Conservation (phyloP, 176 grass and related monocot species). For the Pontederia crassipes region DNA sequence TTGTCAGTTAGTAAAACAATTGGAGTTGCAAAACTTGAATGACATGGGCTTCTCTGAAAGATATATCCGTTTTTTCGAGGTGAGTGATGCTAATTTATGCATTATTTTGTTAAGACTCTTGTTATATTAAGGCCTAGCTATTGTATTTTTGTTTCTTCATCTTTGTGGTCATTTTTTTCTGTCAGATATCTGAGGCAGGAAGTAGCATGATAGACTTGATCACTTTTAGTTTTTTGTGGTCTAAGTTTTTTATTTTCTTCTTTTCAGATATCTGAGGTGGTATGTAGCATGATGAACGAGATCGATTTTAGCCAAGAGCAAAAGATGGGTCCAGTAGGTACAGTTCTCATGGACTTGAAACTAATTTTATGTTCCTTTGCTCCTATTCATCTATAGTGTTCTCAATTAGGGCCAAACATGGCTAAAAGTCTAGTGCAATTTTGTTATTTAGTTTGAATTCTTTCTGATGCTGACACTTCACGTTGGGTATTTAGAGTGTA, state of each 20-base stretch:
- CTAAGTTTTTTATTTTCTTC: not conserved
- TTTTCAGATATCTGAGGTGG: slow-evolving; percentile 81
- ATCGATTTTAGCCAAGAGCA: slow-evolving; percentile 72
- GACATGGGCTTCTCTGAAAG: slow-evolving; percentile 89
- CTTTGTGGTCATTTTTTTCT: not conserved
- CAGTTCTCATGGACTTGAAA: not conserved
- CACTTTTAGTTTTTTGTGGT: slow-evolving; percentile 29
- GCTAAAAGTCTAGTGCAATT: no score
- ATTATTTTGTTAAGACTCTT: not conserved
- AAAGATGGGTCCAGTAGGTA: slow-evolving; percentile 74
- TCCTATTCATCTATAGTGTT: no score
- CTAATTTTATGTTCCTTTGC: no score
- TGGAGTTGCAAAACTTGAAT: slow-evolving; percentile 70
- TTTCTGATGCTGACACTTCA: no score
- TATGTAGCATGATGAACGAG: slow-evolving; percentile 85
- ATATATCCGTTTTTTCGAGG: slow-evolving; percentile 84
- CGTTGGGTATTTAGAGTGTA: no score
- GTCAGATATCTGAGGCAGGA: slow-evolving; percentile 83
- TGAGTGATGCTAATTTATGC: slow-evolving; percentile 8
- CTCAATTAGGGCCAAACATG: no score
- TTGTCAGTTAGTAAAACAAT: slow-evolving; percentile 66
- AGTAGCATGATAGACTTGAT: slow-evolving; percentile 94
- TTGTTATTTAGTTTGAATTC: no score
- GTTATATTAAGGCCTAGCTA: no score
- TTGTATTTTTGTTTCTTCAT: no score